A percentile compares a stretch with the other conserved stretches of the same genome.
Conservation (phyloP, 2,329 filamentous ascomycete species). For the Colletotrichum spaethianum region DNA sequence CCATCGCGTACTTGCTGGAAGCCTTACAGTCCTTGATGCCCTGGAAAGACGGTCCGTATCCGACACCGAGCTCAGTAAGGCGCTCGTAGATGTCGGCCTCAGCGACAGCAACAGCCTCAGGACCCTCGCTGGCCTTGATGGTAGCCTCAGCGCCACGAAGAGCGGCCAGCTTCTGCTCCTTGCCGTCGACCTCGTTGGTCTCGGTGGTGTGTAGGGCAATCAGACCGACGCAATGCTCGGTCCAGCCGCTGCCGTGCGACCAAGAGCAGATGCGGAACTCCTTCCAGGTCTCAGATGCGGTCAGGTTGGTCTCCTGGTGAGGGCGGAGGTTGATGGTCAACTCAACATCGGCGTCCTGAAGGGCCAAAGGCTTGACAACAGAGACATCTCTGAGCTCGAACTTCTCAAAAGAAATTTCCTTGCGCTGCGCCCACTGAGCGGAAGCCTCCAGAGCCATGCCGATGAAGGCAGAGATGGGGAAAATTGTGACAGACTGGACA, state of each 20-base stretch:
- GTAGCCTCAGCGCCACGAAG: slow-evolving; percentile 49
- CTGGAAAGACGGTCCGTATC: slow-evolving; percentile 67
- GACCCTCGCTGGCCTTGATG: slow-evolving; percentile 48
- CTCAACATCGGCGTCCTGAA: slow-evolving; percentile 64
- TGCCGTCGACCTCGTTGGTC: slow-evolving; percentile 57
- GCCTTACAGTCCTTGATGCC: slow-evolving; percentile 62
- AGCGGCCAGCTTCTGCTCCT: slow-evolving; percentile 45
- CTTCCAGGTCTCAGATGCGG: slow-evolving; percentile 63
- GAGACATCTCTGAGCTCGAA: slow-evolving; percentile 64
- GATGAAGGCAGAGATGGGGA: slow-evolving; percentile 68
- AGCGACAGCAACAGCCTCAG: slow-evolving; percentile 45
- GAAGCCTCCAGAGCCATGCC: slow-evolving; percentile 66
- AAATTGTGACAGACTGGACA: slow-evolving; percentile 70
- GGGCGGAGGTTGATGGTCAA: slow-evolving; percentile 62
- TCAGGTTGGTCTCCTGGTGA: slow-evolving; percentile 57
- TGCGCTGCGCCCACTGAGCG: slow-evolving; percentile 45
- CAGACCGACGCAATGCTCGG: slow-evolving; percentile 70
- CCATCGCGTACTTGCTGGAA: slow-evolving; percentile 35
- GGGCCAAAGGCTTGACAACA: slow-evolving; percentile 61
- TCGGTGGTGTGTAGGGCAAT: slow-evolving; percentile 57
- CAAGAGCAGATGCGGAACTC: slow-evolving; percentile 71
- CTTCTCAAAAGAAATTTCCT: slow-evolving; percentile 53
- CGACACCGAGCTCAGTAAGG: slow-evolving; percentile 61
- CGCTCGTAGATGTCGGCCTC: slow-evolving; percentile 59
- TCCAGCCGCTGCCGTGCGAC: slow-evolving; percentile 66